Conservation (phyloP, 257 asterid genomes). For the Echites panduratus region DNA sequence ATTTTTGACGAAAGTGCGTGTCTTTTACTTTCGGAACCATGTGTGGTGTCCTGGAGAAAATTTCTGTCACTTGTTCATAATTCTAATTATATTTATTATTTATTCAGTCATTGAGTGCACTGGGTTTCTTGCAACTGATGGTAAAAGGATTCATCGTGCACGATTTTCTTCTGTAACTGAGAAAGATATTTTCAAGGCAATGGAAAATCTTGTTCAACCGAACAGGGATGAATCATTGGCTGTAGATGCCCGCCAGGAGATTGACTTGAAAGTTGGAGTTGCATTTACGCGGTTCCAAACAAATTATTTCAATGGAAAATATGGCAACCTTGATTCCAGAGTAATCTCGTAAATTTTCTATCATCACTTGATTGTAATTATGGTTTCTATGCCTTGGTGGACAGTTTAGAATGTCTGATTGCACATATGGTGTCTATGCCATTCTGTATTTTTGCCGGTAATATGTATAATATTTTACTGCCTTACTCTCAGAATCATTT, state of each 20-base stretch:
- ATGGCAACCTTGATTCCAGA: slow-evolving; percentile 94
- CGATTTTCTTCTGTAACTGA: slow-evolving; percentile 89
- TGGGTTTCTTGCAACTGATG: slow-evolving; percentile 57
- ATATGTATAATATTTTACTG: neutral
- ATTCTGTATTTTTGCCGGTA: neutral
- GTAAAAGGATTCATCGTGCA: slow-evolving; percentile 69
- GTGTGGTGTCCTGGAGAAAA: neutral
- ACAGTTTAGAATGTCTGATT: neutral
- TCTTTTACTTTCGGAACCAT: neutral
- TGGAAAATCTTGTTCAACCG: slow-evolving; percentile 69
- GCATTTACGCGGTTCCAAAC: slow-evolving; percentile 93
- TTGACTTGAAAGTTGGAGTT: slow-evolving; percentile 96
- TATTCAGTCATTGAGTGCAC: slow-evolving; percentile 73
- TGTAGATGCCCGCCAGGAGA: slow-evolving; percentile 95
- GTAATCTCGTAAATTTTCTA: slow-evolving; percentile 79
- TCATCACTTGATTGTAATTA: slow-evolving; percentile 6
- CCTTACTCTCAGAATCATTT: neutral
- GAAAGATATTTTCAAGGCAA: slow-evolving; percentile 75
- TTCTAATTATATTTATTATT: slow-evolving; percentile 10
- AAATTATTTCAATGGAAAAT: slow-evolving; percentile 86
- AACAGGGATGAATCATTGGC: slow-evolving; percentile 84
- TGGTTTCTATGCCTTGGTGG: neutral
- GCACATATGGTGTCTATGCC: neutral
- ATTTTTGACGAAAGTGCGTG: neutral
- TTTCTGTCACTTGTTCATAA: neutral